These are phyloP conservation scores for Cucurbita moschata DNA, from an alignment of 306 rosid genomes.

Conservation along the genomic window DNA sequence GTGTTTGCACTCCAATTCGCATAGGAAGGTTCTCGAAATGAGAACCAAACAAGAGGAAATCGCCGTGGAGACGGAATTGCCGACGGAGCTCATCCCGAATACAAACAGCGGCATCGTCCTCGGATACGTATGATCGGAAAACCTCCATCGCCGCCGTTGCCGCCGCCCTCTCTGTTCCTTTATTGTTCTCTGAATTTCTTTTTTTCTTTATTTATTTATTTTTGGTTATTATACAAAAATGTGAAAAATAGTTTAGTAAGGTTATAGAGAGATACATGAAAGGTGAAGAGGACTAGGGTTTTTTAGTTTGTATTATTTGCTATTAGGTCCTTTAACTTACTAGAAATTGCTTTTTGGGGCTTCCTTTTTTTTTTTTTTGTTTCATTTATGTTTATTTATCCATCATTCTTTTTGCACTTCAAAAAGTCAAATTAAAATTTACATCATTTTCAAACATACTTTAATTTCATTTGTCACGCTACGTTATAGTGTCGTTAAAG, in stretches of 20 bases:
- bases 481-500: no score
- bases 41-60: conserved; percentile 33
- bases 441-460: no score
- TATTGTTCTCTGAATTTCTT: conserved; percentile 27
- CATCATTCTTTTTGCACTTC: conserved; percentile 96
- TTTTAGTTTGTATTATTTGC: neutral
- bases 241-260: conserved; percentile 7
- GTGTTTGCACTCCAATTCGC: conserved; percentile 80
- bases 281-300: conserved; percentile 12
- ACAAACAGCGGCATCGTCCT: conserved; percentile 48
- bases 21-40: conserved; percentile 90
- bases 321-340: conserved; percentile 8
- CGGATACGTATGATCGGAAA: conserved; percentile 44
- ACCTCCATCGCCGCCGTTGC: conserved; percentile 10
- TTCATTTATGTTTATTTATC: neutral
- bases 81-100: conserved; percentile 80
- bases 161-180: conserved; percentile 17
- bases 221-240: no score
- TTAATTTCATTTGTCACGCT: no score
- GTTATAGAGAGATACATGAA: conserved; percentile 17
- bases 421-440: neutral
- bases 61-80: conserved; percentile 15
- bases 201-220: conserved; percentile 24
- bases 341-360: conserved; percentile 31
- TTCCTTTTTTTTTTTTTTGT: conserved; percentile 18